Conservation (phyloP, 495 filamentous ascomycete species). For the Penicillium flavigenum region DNA sequence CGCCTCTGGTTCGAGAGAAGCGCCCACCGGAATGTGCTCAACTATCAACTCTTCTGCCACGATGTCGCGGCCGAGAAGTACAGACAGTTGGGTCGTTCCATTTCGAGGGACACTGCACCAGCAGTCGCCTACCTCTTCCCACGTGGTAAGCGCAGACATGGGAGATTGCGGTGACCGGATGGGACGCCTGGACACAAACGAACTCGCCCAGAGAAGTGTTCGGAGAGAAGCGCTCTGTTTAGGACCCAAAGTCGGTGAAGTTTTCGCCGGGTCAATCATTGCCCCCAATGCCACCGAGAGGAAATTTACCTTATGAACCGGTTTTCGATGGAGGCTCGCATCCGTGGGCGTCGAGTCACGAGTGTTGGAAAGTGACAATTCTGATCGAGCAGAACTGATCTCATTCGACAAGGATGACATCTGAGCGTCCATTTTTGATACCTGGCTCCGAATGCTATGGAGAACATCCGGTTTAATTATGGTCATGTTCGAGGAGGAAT, state of each 20-base stretch:
- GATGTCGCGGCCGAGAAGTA: conserved; percentile 36
- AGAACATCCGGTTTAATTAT: conserved; percentile 28
- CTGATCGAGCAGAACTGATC: conserved; percentile 28
- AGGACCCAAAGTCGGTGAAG: conserved; percentile 30
- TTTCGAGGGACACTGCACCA: conserved; percentile 44
- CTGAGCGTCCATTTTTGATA: conserved; percentile 33
- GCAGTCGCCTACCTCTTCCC: conserved; percentile 49
- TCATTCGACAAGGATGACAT: conserved; percentile 42
- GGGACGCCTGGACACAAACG: background rate
- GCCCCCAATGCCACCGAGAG: conserved; percentile 35
- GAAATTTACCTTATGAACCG: conserved; percentile 37
- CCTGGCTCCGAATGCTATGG: conserved; percentile 30
- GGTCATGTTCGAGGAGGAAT: conserved; percentile 27
- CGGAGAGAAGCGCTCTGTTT: conserved; percentile 11
- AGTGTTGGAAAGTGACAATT: conserved; percentile 9
- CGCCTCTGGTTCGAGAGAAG: conserved; percentile 31
- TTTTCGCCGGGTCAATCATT: conserved; percentile 37
- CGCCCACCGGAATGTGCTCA: conserved; percentile 44
- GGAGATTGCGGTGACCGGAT: conserved; percentile 23
- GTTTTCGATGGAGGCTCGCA: conserved; percentile 9
- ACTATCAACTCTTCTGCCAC: conserved; percentile 49
- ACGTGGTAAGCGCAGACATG: conserved; percentile 35
- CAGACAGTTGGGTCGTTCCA: conserved; percentile 42
- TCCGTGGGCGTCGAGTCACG: conserved; percentile 22
- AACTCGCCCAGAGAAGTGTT: conserved; percentile 3